Evolutionary conservation across 1,284 basidiomycete species (phyloP), one percentile per base, ranked within the genome.

Genomic region (Phellopilus nigrolimitatus): DNA sequence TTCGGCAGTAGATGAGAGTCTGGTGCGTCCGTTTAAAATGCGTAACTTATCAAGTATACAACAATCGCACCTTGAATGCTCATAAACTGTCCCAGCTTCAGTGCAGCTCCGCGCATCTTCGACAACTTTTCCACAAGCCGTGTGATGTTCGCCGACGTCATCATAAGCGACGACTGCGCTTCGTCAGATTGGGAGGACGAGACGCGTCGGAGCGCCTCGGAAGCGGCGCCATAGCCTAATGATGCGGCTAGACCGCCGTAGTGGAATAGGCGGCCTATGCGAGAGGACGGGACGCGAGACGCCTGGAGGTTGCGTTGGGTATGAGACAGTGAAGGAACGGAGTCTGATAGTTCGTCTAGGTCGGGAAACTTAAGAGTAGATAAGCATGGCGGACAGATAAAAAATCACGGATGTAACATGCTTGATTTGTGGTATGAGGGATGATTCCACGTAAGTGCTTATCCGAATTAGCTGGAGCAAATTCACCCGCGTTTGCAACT

Each of bases 61-160:
- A 21, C 1, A 33, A 28, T 54, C 66, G 37, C 31, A 91, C 92
- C 92, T 78, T 99, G 95, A 34, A 99, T 98, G 62, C 91, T 95
- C 75, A 99, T 78, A 63, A 99, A 99, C 64, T 99, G 97, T 0
- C 95, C 95, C 1, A 99, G 71, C 70, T 99, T 99, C 54, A 99
- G 74, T 0, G 95, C 97, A 0, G 97, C 95, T 0, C 95, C 95
- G 15, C 95, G 77, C 95, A 99, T 98, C 61, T 87, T 82, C 0
- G 91, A 88, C 12, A 99, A 75, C 62, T 97, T 97, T 7, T 87
- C 84, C 0, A 99, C 95, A 0, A 99, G 75, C 2, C 95, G 80
- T 46, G 85, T 83, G 48, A 98, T 79, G 63, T 99, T 97, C 1
- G 87, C 82, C 64, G 95, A 91, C 1, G 86, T 90, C 80, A 95